A percentile compares a stretch with the other conserved stretches of the same genome.
Conservation (phyloP, 202 grass and related monocot genomes). For the Carex arenaria region DNA sequence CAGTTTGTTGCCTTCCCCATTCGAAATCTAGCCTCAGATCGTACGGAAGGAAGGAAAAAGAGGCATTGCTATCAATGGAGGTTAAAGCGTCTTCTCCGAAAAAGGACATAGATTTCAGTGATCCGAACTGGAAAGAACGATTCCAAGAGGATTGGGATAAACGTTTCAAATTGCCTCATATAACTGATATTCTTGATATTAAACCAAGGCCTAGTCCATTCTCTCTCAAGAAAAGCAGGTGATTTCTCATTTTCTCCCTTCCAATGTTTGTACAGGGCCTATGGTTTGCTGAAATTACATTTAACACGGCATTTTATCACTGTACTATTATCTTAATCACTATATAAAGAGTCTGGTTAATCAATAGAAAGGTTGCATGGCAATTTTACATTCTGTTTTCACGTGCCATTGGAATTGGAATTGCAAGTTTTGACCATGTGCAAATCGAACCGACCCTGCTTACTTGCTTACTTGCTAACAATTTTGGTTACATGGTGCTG, state of each 20-base stretch:
- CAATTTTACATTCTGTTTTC: not conserved
- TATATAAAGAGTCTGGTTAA: not conserved
- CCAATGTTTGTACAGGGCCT: not conserved
- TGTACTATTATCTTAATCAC: not conserved
- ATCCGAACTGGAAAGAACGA: slow-evolving; percentile 67
- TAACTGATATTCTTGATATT: slow-evolving; percentile 85
- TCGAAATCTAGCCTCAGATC: slow-evolving; percentile 22
- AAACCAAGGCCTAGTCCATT: slow-evolving; percentile 70
- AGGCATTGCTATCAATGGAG: slow-evolving; percentile 6
- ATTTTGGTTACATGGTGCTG: not conserved
- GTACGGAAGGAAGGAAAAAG: slow-evolving; percentile 35
- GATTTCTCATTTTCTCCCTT: not conserved
- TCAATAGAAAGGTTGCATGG: not conserved
- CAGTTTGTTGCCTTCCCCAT: slow-evolving; percentile 11
- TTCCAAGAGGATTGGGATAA: slow-evolving; percentile 72
- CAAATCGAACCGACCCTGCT: not conserved
- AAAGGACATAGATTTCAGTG: slow-evolving; percentile 57
- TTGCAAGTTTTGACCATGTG: not conserved
- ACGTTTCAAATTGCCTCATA: slow-evolving; percentile 67
- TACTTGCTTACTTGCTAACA: not conserved
- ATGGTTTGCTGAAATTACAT: not conserved
- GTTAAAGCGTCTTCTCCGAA: slow-evolving; percentile 33
- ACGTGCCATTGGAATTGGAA: not conserved
- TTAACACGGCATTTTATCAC: not conserved
- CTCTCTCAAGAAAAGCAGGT: slow-evolving; percentile 85